Conservation (phyloP, 495 filamentous ascomycete genomes). For the Neurospora sp. region DNA sequence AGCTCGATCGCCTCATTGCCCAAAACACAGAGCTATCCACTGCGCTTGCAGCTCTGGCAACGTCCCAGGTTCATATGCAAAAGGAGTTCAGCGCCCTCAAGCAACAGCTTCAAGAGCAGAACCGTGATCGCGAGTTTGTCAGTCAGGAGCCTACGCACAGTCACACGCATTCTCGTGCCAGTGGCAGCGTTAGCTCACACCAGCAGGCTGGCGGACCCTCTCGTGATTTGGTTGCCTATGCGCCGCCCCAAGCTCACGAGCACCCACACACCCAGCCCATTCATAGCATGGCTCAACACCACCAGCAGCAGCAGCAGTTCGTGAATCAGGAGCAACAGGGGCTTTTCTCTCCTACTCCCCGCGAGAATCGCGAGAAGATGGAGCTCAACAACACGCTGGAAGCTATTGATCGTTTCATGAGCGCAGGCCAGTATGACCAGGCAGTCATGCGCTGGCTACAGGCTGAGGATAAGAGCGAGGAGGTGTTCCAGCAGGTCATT, state of each 20-base stretch:
- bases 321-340: constrained; percentile 22
- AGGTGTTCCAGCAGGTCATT: constrained; percentile 75
- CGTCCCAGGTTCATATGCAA: constrained; percentile 40
- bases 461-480: constrained; percentile 57
- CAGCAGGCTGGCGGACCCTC: constrained; percentile 4
- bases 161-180: constrained; percentile 8
- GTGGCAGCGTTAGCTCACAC: constrained; percentile 14
- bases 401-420: constrained; percentile 55
- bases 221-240: constrained; percentile 18
- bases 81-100: constrained; percentile 14
- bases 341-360: constrained; percentile 24
- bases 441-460: constrained; percentile 73
- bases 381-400: constrained; percentile 57
- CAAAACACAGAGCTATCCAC: constrained; percentile 61
- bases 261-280: constrained; percentile 10
- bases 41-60: constrained; percentile 61
- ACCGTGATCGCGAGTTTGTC: constrained; percentile 3
- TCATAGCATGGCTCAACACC: constrained; percentile 24
- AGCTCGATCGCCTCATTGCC: constrained; percentile 73
- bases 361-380: constrained; percentile 34
- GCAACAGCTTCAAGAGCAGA: constrained; percentile 14
- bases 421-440: constrained; percentile 57
- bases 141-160: constrained; percentile 3
- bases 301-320: constrained; percentile 21
- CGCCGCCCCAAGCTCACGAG: background rate